Conservation (phyloP, 495 filamentous ascomycete species). For the Hypoxylon rickii region DNA sequence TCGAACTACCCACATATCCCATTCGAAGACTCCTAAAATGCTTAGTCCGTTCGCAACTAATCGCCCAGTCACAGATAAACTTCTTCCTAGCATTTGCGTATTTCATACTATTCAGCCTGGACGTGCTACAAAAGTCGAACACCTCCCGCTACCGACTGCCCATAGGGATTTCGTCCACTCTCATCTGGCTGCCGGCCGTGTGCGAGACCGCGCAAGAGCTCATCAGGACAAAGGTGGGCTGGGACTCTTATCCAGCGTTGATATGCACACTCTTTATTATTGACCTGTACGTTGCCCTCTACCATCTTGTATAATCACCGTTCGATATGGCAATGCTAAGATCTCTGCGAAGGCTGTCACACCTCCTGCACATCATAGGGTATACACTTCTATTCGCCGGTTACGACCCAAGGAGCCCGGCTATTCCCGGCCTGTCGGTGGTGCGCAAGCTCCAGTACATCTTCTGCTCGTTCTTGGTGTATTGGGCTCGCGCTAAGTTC, state of each 20-base stretch:
- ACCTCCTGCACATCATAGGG: background rate
- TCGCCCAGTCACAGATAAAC: background rate
- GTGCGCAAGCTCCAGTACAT: background rate
- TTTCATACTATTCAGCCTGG: background rate
- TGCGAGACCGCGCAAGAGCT: background rate
- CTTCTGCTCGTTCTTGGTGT: background rate
- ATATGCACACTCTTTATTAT: background rate
- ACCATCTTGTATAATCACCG: too few species aligned
- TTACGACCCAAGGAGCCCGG: background rate
- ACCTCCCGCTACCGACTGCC: background rate
- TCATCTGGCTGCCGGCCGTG: background rate
- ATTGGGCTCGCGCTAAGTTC: background rate
- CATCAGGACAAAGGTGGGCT: background rate
- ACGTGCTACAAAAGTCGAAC: background rate
- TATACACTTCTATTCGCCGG: background rate
- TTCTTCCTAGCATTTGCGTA: background rate
- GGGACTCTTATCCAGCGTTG: background rate
- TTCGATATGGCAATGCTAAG: too few species aligned
- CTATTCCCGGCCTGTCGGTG: background rate
- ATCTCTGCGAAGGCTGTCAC: background rate
- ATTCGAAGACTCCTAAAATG: background rate
- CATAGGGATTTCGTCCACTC: background rate
- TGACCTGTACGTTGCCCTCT: background rate
- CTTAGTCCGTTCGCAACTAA: too few species aligned
- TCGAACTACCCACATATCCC: background rate